Evolutionary conservation across 805 yeast species (phyloP).

Genomic region (Candida sphagnicola): DNA sequence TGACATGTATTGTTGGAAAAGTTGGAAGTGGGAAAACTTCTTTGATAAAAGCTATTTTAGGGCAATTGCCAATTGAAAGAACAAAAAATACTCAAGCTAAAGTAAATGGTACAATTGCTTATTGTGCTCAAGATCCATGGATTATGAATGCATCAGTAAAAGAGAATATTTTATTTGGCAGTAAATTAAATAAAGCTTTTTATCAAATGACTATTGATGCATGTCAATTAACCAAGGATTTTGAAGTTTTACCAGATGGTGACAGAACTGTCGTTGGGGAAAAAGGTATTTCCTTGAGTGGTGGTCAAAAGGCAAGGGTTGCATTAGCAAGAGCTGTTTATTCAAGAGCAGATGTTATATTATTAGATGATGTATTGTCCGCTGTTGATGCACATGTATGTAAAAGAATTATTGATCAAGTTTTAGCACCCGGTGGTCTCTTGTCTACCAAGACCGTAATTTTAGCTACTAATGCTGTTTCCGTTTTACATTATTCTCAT

Average conservation of each 20-base stretch:
- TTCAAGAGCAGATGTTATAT: slow-evolving; percentile 33
- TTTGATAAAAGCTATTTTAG: slow-evolving; percentile 28
- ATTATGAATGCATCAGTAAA: slow-evolving; percentile 34
- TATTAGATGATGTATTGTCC: slow-evolving; percentile 37
- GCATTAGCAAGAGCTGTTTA: slow-evolving; percentile 40
- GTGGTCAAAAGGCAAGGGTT: slow-evolving; percentile 41
- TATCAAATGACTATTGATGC: slow-evolving; percentile 32
- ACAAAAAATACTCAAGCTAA: slow-evolving; percentile 10
- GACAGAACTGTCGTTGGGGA: slow-evolving; percentile 39
- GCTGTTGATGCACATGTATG: slow-evolving; percentile 43
- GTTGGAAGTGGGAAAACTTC: slow-evolving; percentile 40
- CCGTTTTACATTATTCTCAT: slow-evolving; percentile 29
- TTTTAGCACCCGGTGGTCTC: slow-evolving; percentile 28
- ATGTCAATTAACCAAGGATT: slow-evolving; percentile 32
- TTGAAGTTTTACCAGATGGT: slow-evolving; percentile 33
- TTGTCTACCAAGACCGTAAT: slow-evolving; percentile 29
- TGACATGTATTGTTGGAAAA: slow-evolving; percentile 38
- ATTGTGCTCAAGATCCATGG: slow-evolving; percentile 39
- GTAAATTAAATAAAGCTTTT: slow-evolving; percentile 23
- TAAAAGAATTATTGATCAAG: slow-evolving; percentile 26
- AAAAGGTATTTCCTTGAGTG: slow-evolving; percentile 38
- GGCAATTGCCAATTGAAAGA: slow-evolving; percentile 22
- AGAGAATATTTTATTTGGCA: slow-evolving; percentile 37
- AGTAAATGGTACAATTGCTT: slow-evolving; percentile 33
- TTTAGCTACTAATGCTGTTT: slow-evolving; percentile 36